Percentiles rank a stretch among this genome's conserved stretches.
Conservation (phyloP, 2,329 filamentous ascomycete genomes). For the Penicillium sp. region DNA sequence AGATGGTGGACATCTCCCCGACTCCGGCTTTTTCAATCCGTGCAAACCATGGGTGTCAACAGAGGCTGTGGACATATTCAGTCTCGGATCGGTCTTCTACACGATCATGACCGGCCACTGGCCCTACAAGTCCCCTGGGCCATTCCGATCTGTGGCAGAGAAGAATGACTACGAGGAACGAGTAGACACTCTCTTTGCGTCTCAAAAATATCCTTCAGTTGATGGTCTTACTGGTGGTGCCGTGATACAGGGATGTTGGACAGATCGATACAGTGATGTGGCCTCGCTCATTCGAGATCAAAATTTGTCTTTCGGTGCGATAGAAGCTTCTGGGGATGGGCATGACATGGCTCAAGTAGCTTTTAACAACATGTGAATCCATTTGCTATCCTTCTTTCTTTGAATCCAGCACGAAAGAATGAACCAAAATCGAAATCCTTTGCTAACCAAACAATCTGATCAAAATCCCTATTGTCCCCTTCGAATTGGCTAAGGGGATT, state of each 20-base stretch:
- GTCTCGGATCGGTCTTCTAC: conserved; percentile 16
- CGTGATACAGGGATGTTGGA: neutral
- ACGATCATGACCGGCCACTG: conserved; percentile 17
- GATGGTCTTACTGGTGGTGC: neutral
- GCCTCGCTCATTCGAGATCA: neutral
- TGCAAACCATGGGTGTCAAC: conserved; percentile 12
- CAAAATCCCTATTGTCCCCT: too few species aligned
- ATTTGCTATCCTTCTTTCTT: too few species aligned
- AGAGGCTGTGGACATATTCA: conserved; percentile 15
- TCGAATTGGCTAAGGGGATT: too few species aligned
- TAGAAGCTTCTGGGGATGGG: neutral
- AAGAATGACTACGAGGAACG: neutral
- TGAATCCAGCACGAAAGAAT: too few species aligned
- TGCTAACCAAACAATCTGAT: too few species aligned
- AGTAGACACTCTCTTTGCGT: neutral
- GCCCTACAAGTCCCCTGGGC: neutral
- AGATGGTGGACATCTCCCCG: conserved; percentile 28
- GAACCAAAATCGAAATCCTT: too few species aligned
- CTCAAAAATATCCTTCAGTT: neutral
- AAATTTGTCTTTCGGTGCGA: neutral
- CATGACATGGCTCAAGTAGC: too few species aligned
- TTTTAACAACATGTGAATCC: too few species aligned
- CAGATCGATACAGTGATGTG: neutral
- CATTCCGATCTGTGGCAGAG: neutral
- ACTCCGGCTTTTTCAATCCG: conserved; percentile 23